Conservation (phyloP, 2,329 filamentous ascomycete species). For the Aspergillus fischeri region DNA sequence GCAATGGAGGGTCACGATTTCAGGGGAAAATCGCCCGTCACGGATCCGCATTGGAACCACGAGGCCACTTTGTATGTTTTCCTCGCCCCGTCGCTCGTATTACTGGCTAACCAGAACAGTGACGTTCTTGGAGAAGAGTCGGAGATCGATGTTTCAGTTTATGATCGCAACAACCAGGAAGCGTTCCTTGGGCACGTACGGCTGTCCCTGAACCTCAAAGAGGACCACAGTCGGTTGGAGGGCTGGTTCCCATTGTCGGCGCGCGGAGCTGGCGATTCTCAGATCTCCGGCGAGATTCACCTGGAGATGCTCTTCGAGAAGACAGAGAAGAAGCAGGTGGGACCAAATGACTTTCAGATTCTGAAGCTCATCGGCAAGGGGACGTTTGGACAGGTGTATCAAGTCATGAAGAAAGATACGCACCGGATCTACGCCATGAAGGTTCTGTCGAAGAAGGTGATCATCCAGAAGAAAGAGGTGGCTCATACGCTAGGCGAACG, state of each 20-base stretch:
- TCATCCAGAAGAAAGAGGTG: conserved; percentile 99
- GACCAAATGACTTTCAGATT: conserved; percentile 93
- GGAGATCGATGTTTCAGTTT: conserved; percentile 87
- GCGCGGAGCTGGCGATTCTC: conserved; percentile 72
- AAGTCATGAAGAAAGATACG: conserved; percentile 96
- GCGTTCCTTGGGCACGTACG: conserved; percentile 89
- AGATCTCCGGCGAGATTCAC: conserved; percentile 79
- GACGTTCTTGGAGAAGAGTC: conserved; percentile 92
- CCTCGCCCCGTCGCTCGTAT: not conserved
- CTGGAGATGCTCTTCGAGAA: conserved; percentile 82
- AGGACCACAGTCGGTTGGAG: conserved; percentile 67
- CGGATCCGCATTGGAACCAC: conserved; percentile 91
- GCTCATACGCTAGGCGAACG: conserved; percentile 94
- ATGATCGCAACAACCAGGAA: conserved; percentile 80
- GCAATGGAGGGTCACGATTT: conserved; percentile 61
- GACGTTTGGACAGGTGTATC: conserved; percentile 97
- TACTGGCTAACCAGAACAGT: conserved; percentile 48
- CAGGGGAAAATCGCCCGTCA: conserved; percentile 60
- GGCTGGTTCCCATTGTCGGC: conserved; percentile 83
- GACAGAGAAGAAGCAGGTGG: conserved; percentile 84
- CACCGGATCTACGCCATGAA: conserved; percentile 98
- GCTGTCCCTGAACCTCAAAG: conserved; percentile 66
- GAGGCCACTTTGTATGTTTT: conserved; percentile 83
- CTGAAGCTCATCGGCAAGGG: conserved; percentile 96
- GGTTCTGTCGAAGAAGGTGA: conserved; percentile 97